phyloP scores from a whole-genome alignment of 352 stramenopile genomes.

The Globisporangium takayamanum region DNA sequence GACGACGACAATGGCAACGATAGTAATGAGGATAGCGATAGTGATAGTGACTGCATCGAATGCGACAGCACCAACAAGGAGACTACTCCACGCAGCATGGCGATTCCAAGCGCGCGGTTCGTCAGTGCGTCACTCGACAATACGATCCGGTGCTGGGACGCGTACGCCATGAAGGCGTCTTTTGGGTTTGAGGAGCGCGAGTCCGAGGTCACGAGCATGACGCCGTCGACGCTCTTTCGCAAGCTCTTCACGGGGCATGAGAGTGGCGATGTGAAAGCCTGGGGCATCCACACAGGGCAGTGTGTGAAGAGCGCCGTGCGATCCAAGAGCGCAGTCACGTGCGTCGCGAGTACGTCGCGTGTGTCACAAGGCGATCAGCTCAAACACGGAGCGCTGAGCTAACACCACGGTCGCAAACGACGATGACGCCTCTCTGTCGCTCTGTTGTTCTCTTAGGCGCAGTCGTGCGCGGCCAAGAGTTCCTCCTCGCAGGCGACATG shows the following conservation, averaged over 20 bases:
- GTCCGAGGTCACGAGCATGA: conserved; percentile 58
- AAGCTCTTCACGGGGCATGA: conserved; percentile 65
- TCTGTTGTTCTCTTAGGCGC: conserved; percentile 18
- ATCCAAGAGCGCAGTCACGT: conserved; percentile 36
- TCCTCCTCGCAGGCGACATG: conserved; percentile 42
- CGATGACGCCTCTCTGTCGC: neutral
- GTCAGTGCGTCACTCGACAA: conserved; percentile 66
- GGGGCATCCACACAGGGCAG: conserved; percentile 57
- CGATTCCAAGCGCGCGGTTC: conserved; percentile 27
- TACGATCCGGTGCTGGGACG: conserved; percentile 71
- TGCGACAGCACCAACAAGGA: neutral
- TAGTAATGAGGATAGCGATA: neutral
- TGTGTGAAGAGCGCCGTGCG: conserved; percentile 20
- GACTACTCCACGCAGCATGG: no score
- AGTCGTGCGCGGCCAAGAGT: conserved; percentile 48
- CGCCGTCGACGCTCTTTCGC: conserved; percentile 34
- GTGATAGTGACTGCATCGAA: conserved; percentile 8
- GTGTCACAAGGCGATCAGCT: no score
- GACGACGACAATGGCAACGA: conserved; percentile 11
- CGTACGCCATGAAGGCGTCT: conserved; percentile 53
- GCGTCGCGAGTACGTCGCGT: conserved; percentile 30
- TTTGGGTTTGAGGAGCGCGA: conserved; percentile 64
- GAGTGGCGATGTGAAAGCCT: conserved; percentile 47
- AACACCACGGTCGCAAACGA: no score
- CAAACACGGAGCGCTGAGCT: no score